Base-by-base conservation (phyloP, 106 monocot species). In the Dioscorea zingiberensis region DNA sequence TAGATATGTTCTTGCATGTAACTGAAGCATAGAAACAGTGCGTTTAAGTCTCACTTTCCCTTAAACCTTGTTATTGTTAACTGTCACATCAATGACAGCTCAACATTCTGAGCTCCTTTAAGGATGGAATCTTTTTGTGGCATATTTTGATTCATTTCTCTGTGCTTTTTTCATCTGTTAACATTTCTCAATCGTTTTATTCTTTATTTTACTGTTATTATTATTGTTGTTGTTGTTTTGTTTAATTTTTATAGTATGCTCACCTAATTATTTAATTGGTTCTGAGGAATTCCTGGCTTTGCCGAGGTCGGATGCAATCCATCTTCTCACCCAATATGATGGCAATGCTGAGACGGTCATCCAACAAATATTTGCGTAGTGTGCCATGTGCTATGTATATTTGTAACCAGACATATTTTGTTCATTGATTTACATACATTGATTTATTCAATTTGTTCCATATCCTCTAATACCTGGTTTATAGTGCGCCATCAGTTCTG, bases 271-370 rank as follows among this genome's bases (percentile, higher is more conserved):
- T 27, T 32, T 0, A 30, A n/a, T 62, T 48, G 56, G 27, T 65
- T 21, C 49, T 21, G 85, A 97, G 92, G 97, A 97, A 62, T 97
- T 97, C 63, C 81, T 97, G 21, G 97, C 92, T 4, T 64, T 92
- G 77, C 88, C 97, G 5, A 83, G 97, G 65, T 83, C 83, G 13
- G 97, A 97, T 64, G 91, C 97, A 8, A 92, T 97, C 45, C 83
- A 91, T 73, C 88, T 97, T 57, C 88, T 97, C 2, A 64, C 73
- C 68, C 92, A 92, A 54, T 86, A 84, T 64, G 81, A 86, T 53
- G 92, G 91, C 21, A 89, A 97, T 76, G 88, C 97, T 2, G 97
- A 97, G 68, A 53, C 77, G 7, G 92, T 82, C 23, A 97, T 97
- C 64, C 92, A 92, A 68, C 91, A 97, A 60, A 85, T 92, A 62